These are phyloP conservation scores for Paraphaeosphaeria minitans DNA, from an alignment of 2,329 filamentous ascomycete genomes.

Conservation along the genomic window DNA sequence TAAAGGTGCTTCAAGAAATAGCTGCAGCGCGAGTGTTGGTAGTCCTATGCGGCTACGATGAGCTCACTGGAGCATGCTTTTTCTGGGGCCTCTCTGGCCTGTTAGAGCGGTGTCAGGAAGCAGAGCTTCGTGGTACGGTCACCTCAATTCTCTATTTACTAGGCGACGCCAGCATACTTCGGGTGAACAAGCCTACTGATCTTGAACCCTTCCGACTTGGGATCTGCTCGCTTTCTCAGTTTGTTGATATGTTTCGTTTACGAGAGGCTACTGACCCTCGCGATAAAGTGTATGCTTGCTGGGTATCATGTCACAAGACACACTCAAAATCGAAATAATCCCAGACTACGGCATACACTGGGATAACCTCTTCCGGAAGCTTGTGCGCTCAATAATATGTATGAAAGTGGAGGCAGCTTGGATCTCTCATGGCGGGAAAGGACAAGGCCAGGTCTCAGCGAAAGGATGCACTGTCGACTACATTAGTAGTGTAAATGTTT, in stretches of 20 bases:
- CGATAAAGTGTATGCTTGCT: constrained; percentile 18
- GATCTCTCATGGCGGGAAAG: neutral
- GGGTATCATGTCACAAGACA: constrained; percentile 13
- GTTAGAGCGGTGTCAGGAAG: neutral
- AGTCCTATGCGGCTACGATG: constrained; percentile 9
- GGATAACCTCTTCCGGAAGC: neutral
- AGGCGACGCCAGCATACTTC: neutral
- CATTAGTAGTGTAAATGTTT: neutral
- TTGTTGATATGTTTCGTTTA: constrained; percentile 17
- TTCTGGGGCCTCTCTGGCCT: constrained; percentile 5
- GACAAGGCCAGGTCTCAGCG: neutral
- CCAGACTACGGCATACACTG: constrained; percentile 14
- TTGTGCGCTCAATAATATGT: neutral
- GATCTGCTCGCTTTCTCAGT: constrained; percentile 7
- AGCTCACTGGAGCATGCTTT: constrained; percentile 12
- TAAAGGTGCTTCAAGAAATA: constrained; percentile 17
- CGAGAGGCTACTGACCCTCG: constrained; percentile 13
- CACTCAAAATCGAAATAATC: neutral
- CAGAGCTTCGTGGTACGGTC: neutral
- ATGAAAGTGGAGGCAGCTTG: neutral
- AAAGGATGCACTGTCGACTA: neutral
- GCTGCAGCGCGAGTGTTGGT: constrained; percentile 15
- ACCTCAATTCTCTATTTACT: constrained; percentile 8
- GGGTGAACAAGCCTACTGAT: neutral
- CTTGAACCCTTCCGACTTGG: constrained; percentile 1